Percentiles rank a stretch among this genome's conserved stretches.
Evolutionary conservation across 2,329 filamentous ascomycete genomes (phyloP).

Genomic region (Colletotrichum noveboracense): DNA sequence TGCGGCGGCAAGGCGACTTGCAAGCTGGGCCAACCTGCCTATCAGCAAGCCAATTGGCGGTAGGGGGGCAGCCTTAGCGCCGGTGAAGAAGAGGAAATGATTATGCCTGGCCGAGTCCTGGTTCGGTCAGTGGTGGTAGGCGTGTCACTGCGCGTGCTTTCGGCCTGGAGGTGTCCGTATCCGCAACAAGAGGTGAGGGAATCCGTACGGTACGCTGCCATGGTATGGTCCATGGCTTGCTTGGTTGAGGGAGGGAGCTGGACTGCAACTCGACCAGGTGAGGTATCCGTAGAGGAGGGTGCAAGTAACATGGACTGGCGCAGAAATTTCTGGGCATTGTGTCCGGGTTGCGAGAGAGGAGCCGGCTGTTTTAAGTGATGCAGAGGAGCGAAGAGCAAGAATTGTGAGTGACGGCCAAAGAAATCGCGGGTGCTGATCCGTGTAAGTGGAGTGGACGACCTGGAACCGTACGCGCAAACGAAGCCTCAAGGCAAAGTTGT

Average conservation of each 20-base stretch:
- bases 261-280: neutral
- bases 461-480: neutral
- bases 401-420: neutral
- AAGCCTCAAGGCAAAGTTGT: neutral
- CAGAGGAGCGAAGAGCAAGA: neutral
- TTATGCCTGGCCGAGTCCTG: constrained; percentile 2
- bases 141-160: neutral
- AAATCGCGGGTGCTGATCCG: neutral
- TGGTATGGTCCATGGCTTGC: neutral
- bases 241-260: neutral
- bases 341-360: neutral
- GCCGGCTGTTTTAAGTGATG: neutral
- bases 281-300: neutral
- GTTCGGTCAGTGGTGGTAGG: neutral
- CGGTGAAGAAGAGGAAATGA: neutral
- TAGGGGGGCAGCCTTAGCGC: constrained; percentile 13
- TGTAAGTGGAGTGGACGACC: constrained; percentile 5
- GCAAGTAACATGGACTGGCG: neutral
- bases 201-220: neutral
- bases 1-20: neutral
- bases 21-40: neutral
- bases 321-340: neutral
- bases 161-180: neutral
- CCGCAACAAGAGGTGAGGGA: neutral
- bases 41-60: neutral